Conservation (phyloP, 352 stramenopile genomes). For the Globisporangium acanthophoron region DNA sequence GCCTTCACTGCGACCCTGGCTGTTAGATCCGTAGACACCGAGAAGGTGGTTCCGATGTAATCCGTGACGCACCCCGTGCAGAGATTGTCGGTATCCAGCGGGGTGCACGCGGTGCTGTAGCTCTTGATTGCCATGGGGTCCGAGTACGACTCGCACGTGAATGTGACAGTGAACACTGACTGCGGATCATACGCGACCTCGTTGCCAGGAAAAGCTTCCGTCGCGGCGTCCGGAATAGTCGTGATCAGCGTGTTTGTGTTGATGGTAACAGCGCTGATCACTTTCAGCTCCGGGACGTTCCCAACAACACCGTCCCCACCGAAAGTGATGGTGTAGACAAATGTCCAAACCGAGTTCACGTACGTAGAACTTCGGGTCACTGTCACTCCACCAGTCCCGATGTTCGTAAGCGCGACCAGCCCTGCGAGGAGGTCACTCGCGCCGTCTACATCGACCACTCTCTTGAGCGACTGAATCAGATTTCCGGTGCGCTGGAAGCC, state of each 20-base stretch:
- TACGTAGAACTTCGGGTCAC: slow-evolving; percentile 24
- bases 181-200: slow-evolving; percentile 33
- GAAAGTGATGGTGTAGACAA: slow-evolving; percentile 87
- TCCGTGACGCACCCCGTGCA: slow-evolving; percentile 58
- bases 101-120: slow-evolving; percentile 55
- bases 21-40: slow-evolving; percentile 19
- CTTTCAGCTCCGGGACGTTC: slow-evolving; percentile 71
- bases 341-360: slow-evolving; percentile 38
- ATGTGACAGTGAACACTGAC: slow-evolving; percentile 50
- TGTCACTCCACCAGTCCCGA: slow-evolving; percentile 28
- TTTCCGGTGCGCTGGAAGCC: slow-evolving; percentile 38
- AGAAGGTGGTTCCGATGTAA: slow-evolving; percentile 59
- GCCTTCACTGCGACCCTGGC: slow-evolving; percentile 10
- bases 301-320: slow-evolving; percentile 71
- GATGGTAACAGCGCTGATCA: slow-evolving; percentile 43
- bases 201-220: slow-evolving; percentile 24
- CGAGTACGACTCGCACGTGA: slow-evolving; percentile 84
- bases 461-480: slow-evolving; percentile 33
- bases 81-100: slow-evolving; percentile 17
- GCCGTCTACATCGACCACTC: slow-evolving; percentile 11
- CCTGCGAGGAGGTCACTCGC: slow-evolving; percentile 18
- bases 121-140: slow-evolving; percentile 49
- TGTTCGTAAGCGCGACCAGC: slow-evolving; percentile 46
- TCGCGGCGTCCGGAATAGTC: slow-evolving; percentile 33
- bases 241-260: slow-evolving; percentile 12